phyloP scores from a whole-genome alignment of 345 rosid genomes.

The Eutrema heterophyllum region DNA sequence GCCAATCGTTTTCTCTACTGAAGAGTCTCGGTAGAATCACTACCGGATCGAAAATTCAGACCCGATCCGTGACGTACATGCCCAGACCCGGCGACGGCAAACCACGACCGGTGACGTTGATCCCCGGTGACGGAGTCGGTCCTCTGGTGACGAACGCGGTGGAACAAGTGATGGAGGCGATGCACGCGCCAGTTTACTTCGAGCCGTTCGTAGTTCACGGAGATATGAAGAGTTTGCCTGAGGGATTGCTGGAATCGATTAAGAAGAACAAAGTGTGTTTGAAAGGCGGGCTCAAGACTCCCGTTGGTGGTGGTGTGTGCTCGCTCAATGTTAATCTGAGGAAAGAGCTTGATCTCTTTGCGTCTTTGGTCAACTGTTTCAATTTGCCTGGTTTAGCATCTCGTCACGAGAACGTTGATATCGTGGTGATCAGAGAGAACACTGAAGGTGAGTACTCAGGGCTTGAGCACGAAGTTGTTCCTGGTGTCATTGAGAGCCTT shows the following conservation, averaged over 20 bases:
- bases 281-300: slow-evolving; percentile 80
- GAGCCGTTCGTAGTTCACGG: slow-evolving; percentile 81
- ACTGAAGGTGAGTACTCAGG: slow-evolving; percentile 97
- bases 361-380: slow-evolving; percentile 86
- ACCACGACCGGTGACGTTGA: slow-evolving; percentile 75
- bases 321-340: slow-evolving; percentile 75
- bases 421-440: slow-evolving; percentile 93
- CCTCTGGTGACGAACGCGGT: slow-evolving; percentile 91
- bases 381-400: slow-evolving; percentile 82
- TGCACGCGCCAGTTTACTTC: slow-evolving; percentile 94
- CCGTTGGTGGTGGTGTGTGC: slow-evolving; percentile 92
- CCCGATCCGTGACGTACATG: slow-evolving; percentile 94
- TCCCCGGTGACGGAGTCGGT: slow-evolving; percentile 94
- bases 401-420: slow-evolving; percentile 81
- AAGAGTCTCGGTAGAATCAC: slow-evolving; percentile 38
- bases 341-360: slow-evolving; percentile 85
- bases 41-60: slow-evolving; percentile 20
- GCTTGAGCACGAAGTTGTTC: slow-evolving; percentile 93
- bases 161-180: slow-evolving; percentile 87
- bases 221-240: slow-evolving; percentile 77
- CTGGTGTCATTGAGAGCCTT: slow-evolving; percentile 96
- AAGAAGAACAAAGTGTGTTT: slow-evolving; percentile 92
- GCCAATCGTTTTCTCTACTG: slow-evolving; percentile 44
- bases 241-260: slow-evolving; percentile 89
- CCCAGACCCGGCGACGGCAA: slow-evolving; percentile 95